Conservation (phyloP, 306 rosid genomes). For the Betula pendula region DNA sequence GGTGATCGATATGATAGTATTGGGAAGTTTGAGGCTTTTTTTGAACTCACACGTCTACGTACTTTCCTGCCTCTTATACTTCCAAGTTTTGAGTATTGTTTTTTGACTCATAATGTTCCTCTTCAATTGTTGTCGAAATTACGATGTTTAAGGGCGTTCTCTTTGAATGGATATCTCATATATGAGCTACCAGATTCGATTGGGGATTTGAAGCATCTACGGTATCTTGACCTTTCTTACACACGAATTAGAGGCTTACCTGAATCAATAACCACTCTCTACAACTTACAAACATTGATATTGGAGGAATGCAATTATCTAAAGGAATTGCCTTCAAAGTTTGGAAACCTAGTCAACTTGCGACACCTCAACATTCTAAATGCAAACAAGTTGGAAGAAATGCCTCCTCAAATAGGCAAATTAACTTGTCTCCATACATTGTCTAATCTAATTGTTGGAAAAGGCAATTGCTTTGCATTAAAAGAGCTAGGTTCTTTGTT, state of each 20-base stretch:
- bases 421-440: not conserved
- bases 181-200: not conserved
- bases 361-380: not conserved
- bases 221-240: conserved; percentile 4
- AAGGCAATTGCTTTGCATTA: not conserved
- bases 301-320: not conserved
- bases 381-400: not conserved
- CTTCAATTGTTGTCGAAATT: not conserved
- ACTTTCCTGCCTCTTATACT: conserved; percentile 46
- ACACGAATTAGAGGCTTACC: not conserved
- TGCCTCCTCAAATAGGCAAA: not conserved
- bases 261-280: not conserved
- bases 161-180: not conserved
- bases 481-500: not conserved
- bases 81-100: not conserved
- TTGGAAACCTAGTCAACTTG: not conserved
- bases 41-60: conserved; percentile 46
- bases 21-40: not conserved
- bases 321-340: not conserved
- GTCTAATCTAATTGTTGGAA: not conserved
- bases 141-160: not conserved
- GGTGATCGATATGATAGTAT: not conserved
- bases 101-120: not conserved
- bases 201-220: conserved; percentile 13
- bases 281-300: conserved; percentile 17